These are phyloP conservation scores for Sclerospora graminicola DNA, from an alignment of 352 stramenopile genomes.

Conservation along the genomic window DNA sequence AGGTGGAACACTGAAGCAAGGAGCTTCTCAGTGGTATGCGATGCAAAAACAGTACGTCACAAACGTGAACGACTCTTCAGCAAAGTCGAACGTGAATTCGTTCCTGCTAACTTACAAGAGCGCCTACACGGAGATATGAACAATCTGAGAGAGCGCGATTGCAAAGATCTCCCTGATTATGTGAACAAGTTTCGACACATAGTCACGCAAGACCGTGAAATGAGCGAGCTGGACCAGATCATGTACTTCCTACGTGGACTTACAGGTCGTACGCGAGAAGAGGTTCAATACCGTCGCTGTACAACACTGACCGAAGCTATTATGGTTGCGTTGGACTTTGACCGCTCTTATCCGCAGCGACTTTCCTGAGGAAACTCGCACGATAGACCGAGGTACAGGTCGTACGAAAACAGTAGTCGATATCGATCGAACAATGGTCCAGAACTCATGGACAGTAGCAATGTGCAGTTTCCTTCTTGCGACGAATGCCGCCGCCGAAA, in stretches of 20 bases:
- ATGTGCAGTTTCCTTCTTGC: too few relatives aligned
- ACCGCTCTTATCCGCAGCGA: too few relatives aligned
- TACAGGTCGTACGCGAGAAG: neutral
- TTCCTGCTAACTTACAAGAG: conserved; percentile 5
- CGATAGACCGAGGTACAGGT: too few relatives aligned
- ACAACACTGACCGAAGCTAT: too few relatives aligned
- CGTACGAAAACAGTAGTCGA: too few relatives aligned
- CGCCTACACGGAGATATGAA: conserved; percentile 1
- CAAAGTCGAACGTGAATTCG: conserved; percentile 4
- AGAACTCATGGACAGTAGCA: too few relatives aligned
- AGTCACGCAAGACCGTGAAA: conserved; percentile 1
- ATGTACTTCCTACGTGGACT: conserved; percentile 1
- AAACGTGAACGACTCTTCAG: conserved; percentile 7
- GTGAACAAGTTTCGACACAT: conserved; percentile 2
- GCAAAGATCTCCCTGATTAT: conserved; percentile 2
- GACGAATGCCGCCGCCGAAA: too few relatives aligned
- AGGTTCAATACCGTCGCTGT: too few relatives aligned
- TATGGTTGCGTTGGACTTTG: too few relatives aligned
- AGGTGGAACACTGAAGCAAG: conserved; percentile 6
- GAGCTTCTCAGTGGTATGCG: conserved; percentile 7
- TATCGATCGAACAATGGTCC: too few relatives aligned
- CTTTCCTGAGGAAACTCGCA: too few relatives aligned
- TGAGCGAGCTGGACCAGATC: conserved; percentile 5
- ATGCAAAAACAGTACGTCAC: conserved; percentile 4
- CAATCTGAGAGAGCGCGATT: conserved; percentile 2